Evolutionary conservation across 768 basidiomycete genomes (phyloP).

Genomic region (Russula vinacea): DNA sequence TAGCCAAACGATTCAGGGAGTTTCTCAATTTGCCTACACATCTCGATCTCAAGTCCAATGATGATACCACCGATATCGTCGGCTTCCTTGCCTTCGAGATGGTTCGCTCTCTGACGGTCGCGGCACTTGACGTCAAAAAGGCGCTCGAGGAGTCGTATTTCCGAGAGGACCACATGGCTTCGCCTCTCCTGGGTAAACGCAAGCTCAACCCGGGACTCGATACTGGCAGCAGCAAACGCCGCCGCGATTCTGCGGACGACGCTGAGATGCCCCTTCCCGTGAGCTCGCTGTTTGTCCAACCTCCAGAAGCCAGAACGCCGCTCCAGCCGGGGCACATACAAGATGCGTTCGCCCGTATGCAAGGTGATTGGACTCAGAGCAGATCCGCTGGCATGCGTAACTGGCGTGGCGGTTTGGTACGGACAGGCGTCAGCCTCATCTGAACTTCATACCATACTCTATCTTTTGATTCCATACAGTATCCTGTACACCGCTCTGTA

Average conservation of each 20-base stretch:
- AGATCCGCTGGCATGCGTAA: slow-evolving; percentile 86
- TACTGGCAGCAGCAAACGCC: slow-evolving; percentile 42
- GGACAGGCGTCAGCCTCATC: slow-evolving; percentile 78
- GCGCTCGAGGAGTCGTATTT: slow-evolving; percentile 69
- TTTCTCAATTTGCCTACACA: slow-evolving; percentile 86
- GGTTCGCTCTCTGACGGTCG: slow-evolving; percentile 89
- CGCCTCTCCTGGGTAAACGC: slow-evolving; percentile 67
- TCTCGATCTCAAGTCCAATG: slow-evolving; percentile 85
- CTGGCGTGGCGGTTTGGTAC: slow-evolving; percentile 80
- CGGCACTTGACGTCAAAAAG: slow-evolving; percentile 80
- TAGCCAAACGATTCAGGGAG: slow-evolving; percentile 92
- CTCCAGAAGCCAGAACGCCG: slow-evolving; percentile 75
- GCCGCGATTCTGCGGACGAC: slow-evolving; percentile 56
- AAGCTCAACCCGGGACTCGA: slow-evolving; percentile 47
- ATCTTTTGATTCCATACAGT: slow-evolving; percentile 8
- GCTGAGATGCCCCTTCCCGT: slow-evolving; percentile 60
- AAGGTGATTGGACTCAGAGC: slow-evolving; percentile 75
- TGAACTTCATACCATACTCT: slow-evolving; percentile 36
- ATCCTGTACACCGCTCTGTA: slow-evolving; percentile 21
- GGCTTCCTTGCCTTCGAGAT: slow-evolving; percentile 97
- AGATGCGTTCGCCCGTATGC: slow-evolving; percentile 89
- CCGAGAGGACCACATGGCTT: slow-evolving; percentile 58
- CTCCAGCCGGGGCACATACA: slow-evolving; percentile 83
- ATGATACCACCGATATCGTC: slow-evolving; percentile 94
- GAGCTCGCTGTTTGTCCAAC: slow-evolving; percentile 75